phyloP scores from a whole-genome alignment of 495 filamentous ascomycete species.

The Tuber aestivum region DNA sequence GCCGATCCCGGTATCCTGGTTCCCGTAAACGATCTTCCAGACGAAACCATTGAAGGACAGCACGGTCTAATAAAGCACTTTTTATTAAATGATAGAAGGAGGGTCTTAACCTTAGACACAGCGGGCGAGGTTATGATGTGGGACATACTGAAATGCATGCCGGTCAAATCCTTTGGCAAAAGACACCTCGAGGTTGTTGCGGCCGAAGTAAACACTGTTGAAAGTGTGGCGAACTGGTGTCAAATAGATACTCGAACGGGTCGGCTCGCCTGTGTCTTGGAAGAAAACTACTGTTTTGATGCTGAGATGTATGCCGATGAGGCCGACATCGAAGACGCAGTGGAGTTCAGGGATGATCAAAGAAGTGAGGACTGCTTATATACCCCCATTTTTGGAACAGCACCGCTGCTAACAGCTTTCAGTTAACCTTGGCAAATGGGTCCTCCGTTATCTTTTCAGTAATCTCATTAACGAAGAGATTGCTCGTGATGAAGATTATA shows the following conservation, averaged over 20 bases:
- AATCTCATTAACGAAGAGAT: constrained; percentile 86
- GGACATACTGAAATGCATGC: constrained; percentile 84
- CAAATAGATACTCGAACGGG: constrained; percentile 89
- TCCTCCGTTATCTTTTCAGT: constrained; percentile 85
- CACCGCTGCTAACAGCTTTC: not conserved
- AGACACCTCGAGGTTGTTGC: constrained; percentile 87
- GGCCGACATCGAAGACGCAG: constrained; percentile 60
- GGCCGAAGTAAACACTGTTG: constrained; percentile 75
- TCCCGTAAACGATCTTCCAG: constrained; percentile 67
- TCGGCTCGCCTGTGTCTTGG: constrained; percentile 78
- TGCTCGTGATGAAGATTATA: constrained; percentile 66
- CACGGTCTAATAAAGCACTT: constrained; percentile 91
- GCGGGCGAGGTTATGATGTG: constrained; percentile 94
- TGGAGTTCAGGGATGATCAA: constrained; percentile 87
- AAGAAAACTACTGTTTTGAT: constrained; percentile 95
- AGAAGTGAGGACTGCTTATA: constrained; percentile 59
- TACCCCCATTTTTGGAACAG: not conserved
- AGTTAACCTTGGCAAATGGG: constrained; percentile 98
- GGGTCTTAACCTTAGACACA: constrained; percentile 86
- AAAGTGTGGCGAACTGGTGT: constrained; percentile 92
- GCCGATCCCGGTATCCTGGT: constrained; percentile 53
- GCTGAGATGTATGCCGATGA: constrained; percentile 97
- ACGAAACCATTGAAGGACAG: constrained; percentile 87
- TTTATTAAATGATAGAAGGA: constrained; percentile 81
- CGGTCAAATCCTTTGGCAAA: constrained; percentile 83